Conservation (phyloP, 164 flowering plant species). For the Nelumbo lutea region DNA sequence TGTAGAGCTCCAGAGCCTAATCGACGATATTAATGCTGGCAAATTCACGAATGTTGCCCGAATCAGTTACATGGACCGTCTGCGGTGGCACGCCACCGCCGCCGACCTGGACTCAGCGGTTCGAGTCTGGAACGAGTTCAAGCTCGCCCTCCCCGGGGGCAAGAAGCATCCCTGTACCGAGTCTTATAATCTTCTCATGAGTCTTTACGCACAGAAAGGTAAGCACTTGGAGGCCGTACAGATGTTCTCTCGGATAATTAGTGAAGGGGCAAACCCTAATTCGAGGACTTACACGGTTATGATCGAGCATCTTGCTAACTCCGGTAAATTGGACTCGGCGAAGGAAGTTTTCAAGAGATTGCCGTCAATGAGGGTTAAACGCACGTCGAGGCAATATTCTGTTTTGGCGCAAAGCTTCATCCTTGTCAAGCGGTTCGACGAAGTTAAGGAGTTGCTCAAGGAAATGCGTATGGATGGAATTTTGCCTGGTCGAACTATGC, state of each 20-base stretch:
- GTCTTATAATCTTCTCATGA: conserved; percentile 70
- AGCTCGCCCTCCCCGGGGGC: conserved; percentile 10
- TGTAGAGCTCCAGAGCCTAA: conserved; percentile 42
- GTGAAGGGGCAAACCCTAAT: conserved; percentile 75
- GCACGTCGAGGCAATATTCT: conserved; percentile 57
- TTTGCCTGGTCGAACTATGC: conserved; percentile 59
- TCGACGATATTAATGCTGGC: conserved; percentile 47
- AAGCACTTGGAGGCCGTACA: conserved; percentile 51
- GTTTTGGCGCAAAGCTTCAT: conserved; percentile 48
- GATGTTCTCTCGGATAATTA: conserved; percentile 44
- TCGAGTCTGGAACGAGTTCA: conserved; percentile 49
- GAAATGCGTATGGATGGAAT: conserved; percentile 76
- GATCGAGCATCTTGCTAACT: conserved; percentile 58
- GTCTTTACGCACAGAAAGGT: conserved; percentile 41
- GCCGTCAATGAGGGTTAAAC: conserved; percentile 74
- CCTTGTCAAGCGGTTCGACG: conserved; percentile 33
- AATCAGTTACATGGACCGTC: conserved; percentile 57
- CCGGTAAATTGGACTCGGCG: conserved; percentile 51
- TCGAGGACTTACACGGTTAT: conserved; percentile 69
- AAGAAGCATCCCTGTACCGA: conserved; percentile 51
- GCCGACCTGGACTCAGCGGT: conserved; percentile 58
- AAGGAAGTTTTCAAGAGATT: conserved; percentile 53
- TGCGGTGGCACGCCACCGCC: conserved; percentile 54
- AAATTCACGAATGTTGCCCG: conserved; percentile 37
- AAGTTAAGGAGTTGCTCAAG: conserved; percentile 42